phyloP scores from a whole-genome alignment of 208 protist genomes.

The Wallacemonas rigidus region DNA sequence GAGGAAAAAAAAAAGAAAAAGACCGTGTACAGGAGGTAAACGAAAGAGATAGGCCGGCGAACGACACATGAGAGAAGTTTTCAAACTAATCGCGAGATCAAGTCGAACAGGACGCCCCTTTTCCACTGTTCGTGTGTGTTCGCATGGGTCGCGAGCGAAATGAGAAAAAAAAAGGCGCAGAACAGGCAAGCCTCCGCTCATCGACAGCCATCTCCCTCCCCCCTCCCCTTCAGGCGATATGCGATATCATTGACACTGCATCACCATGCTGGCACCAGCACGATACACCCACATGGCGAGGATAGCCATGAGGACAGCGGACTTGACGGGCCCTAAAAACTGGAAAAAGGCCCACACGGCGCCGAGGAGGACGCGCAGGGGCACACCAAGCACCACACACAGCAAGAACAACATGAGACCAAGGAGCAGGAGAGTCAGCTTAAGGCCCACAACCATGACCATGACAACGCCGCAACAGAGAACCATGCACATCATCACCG shows the following conservation, averaged over 20 bases:
- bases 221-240: too few species aligned
- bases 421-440: conserved; percentile 55
- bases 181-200: too few species aligned
- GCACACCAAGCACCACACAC: conserved; percentile 50
- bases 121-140: too few species aligned
- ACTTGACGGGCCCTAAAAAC: conserved; percentile 57
- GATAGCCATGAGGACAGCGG: conserved; percentile 30
- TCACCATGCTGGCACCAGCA: conserved; percentile 15
- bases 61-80: too few species aligned
- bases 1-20: conserved; percentile 26
- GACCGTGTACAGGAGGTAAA: neutral
- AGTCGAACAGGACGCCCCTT: too few species aligned
- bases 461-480: conserved; percentile 51
- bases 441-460: conserved; percentile 55
- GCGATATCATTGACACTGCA: conserved; percentile 17
- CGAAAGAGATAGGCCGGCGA: neutral
- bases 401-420: conserved; percentile 30
- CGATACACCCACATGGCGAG: conserved; percentile 39
- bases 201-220: too few species aligned
- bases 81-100: neutral
- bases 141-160: too few species aligned
- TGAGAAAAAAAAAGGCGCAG: too few species aligned
- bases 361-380: conserved; percentile 46
- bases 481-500: conserved; percentile 47
- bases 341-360: conserved; percentile 56